Evolutionary conservation across 768 basidiomycete genomes (phyloP), one percentile per base, ranked within the genome.

Genomic region (Kwoniella sp.): DNA sequence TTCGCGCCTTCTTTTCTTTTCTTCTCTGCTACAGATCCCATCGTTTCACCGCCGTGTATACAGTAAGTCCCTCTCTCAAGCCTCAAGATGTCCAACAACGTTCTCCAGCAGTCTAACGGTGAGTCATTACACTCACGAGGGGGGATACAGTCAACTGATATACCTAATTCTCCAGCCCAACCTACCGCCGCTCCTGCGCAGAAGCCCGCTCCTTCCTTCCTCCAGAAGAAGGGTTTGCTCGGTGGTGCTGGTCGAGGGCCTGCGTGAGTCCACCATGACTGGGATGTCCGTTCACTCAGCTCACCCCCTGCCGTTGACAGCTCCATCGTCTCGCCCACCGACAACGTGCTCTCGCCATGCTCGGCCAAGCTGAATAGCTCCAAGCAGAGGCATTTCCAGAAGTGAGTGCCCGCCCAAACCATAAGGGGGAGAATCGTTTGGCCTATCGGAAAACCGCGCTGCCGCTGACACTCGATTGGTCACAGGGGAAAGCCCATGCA

Each of bases 311-410:
- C 11, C 40, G 19, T 17, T 26, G 25, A n/a, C 43, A 69, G 61
- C 11, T 60, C 58, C 11, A 73, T 75, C 50, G 68, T 70, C 40
- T 73, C 71, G 3, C 74, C 74, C 6, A 75, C 74, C 8, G 74
- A 75, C 52, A 74, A 74, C 52, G 70, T 73, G 29, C 67, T 75
- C 36, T 73, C 72, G 5, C 74, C 74, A 15, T 73, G 72, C 54
- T 71, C 71, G 2, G 74, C 74, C 50, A 75, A 75, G 50, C 59
- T 75, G 34, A 70, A 56, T 43, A 67, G 65, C 33, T 63, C 73
- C 22, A 75, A 75, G 57, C 72, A 74, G 57, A 65, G 67, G 46
- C 73, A 75, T 62, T 75, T 75, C 48, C 56, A 57, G 53, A 75
- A 74, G 74, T 74, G 47, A 52, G 70, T 69, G 8, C 22, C n/a